These are phyloP conservation scores for Daedaleopsis nitida DNA, from an alignment of 768 basidiomycete species.

Conservation along the genomic window DNA sequence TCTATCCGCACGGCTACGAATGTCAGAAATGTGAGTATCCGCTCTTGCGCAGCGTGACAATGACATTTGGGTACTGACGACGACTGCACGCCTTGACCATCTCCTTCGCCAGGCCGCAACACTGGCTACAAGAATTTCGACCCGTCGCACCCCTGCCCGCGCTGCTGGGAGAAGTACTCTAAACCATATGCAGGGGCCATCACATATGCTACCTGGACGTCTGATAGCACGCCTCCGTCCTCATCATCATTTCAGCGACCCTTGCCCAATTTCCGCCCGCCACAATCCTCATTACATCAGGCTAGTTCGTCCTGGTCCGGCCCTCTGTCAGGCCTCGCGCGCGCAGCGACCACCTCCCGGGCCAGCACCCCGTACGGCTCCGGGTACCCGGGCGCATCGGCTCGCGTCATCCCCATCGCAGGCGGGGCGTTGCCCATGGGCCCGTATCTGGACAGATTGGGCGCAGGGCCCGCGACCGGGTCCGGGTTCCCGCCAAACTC, in stretches of 20 bases:
- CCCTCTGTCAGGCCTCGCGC: neutral
- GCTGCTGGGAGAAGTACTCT: conserved; percentile 75
- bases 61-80: neutral
- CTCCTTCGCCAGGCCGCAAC: conserved; percentile 57
- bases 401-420: conserved; percentile 23
- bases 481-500: conserved; percentile 15
- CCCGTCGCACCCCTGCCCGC: conserved; percentile 65
- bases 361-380: neutral
- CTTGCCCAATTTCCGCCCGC: conserved; percentile 24
- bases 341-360: conserved; percentile 17
- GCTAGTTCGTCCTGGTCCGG: conserved; percentile 5
- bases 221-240: conserved; percentile 4
- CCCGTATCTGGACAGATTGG: conserved; percentile 20
- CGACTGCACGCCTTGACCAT: neutral
- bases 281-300: conserved; percentile 14
- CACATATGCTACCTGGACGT: conserved; percentile 48
- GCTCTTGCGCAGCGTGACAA: neutral
- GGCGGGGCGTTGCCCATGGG: conserved; percentile 25
- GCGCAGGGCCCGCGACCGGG: neutral
- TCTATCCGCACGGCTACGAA: conserved; percentile 64
- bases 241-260: conserved; percentile 22
- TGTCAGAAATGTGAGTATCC: conserved; percentile 66
- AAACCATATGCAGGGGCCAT: conserved; percentile 64
- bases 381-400: conserved; percentile 19
- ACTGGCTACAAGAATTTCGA: conserved; percentile 73